phyloP scores from a whole-genome alignment of 805 yeast species.

The Starmerella sp. region DNA sequence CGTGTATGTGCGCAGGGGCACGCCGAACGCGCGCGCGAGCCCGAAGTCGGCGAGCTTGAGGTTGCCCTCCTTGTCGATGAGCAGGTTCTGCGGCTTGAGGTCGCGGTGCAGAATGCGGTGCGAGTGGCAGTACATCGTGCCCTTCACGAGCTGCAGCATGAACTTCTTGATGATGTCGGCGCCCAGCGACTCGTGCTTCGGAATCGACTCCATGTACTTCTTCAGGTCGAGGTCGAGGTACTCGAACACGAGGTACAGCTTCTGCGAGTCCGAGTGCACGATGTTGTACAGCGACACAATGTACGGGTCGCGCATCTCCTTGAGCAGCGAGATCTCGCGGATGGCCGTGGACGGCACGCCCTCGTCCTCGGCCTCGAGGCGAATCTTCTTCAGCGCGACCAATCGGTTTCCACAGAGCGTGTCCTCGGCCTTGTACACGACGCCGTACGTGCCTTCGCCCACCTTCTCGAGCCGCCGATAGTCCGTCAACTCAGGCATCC shows the following conservation, averaged over 20 bases:
- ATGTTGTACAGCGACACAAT: slow-evolving; percentile 86
- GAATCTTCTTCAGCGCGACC: slow-evolving; percentile 89
- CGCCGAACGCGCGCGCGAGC: slow-evolving; percentile 93
- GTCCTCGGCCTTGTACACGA: slow-evolving; percentile 91
- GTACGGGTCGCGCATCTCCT: slow-evolving; percentile 87
- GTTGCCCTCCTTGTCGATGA: slow-evolving; percentile 91
- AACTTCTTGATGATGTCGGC: slow-evolving; percentile 83
- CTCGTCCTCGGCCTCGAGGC: slow-evolving; percentile 92
- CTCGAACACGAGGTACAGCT: slow-evolving; percentile 86
- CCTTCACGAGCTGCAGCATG: slow-evolving; percentile 82
- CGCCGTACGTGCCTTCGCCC: slow-evolving; percentile 97
- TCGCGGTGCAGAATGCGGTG: slow-evolving; percentile 93
- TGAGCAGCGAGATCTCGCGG: slow-evolving; percentile 85
- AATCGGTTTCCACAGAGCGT: slow-evolving; percentile 80
- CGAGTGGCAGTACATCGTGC: slow-evolving; percentile 86
- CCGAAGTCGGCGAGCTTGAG: slow-evolving; percentile 89
- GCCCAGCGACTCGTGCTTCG: slow-evolving; percentile 82
- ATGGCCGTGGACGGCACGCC: slow-evolving; percentile 99
- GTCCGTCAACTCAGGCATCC: slow-evolving; percentile 79
- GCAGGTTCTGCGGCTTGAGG: slow-evolving; percentile 88
- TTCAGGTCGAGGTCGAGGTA: slow-evolving; percentile 88
- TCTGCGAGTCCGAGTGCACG: slow-evolving; percentile 88
- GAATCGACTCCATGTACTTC: slow-evolving; percentile 92
- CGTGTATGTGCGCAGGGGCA: slow-evolving; percentile 90
- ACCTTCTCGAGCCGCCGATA: slow-evolving; percentile 91